These are phyloP conservation scores for Mangifera indica DNA, from an alignment of 345 rosid genomes.

Conservation along the genomic window DNA sequence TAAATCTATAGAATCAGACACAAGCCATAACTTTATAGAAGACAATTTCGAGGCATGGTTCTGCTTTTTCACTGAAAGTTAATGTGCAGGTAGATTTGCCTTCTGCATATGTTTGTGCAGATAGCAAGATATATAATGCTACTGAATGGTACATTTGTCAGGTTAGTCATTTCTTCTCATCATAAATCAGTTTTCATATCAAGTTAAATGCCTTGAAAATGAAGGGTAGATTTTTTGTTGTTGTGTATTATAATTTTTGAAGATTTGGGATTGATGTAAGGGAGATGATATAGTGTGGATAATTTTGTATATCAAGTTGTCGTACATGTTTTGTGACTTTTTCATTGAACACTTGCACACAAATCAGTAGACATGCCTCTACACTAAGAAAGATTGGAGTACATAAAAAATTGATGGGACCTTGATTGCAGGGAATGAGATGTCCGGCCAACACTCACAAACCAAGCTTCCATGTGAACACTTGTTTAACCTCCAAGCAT, in stretches of 20 bases:
- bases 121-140: conserved; percentile 84
- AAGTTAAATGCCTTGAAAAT: background rate
- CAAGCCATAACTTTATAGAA: too few species aligned
- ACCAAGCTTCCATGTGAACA: conserved; percentile 95
- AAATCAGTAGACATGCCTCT: background rate
- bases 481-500: conserved; percentile 59
- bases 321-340: too few species aligned
- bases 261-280: background rate
- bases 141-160: conserved; percentile 96
- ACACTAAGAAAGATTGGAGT: too few species aligned
- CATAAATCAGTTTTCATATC: background rate
- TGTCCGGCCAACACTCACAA: conserved; percentile 90
- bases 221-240: background rate
- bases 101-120: conserved; percentile 80
- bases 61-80: conserved; percentile 18
- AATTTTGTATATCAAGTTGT: too few species aligned
- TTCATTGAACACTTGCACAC: too few species aligned
- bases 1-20: background rate
- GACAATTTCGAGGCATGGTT: background rate
- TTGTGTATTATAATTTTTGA: background rate
- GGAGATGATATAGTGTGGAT: too few species aligned
- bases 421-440: conserved; percentile 83
- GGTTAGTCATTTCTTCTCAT: conserved; percentile 44
- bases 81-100: conserved; percentile 73
- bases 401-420: background rate